These are phyloP conservation scores for Aspergillus nomiae DNA, from an alignment of 2,329 filamentous ascomycete species.

Conservation along the genomic window DNA sequence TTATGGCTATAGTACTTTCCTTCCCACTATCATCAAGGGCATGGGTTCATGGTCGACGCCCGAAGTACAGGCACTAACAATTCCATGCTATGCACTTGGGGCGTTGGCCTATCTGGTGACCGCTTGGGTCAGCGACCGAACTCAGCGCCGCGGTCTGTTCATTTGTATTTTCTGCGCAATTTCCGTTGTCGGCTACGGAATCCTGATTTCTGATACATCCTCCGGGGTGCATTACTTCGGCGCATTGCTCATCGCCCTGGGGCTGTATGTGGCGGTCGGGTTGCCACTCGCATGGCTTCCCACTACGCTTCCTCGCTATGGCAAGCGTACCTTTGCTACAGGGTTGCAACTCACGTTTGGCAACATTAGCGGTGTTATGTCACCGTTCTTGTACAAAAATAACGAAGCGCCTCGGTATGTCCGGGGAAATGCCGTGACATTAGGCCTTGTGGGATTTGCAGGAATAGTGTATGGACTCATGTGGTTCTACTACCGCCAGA, in stretches of 20 bases:
- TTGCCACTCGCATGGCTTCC: constrained; percentile 61
- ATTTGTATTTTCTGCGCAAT: constrained; percentile 63
- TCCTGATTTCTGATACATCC: constrained; percentile 63
- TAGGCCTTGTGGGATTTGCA: constrained; percentile 60
- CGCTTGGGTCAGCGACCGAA: constrained; percentile 68
- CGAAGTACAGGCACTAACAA: constrained; percentile 73
- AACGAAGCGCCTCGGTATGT: constrained; percentile 60
- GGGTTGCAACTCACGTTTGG: constrained; percentile 71
- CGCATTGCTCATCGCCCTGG: constrained; percentile 74
- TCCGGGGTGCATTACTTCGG: constrained; percentile 72
- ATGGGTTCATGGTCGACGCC: constrained; percentile 66
- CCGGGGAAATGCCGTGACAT: constrained; percentile 62
- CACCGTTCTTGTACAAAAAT: constrained; percentile 59
- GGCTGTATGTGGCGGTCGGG: constrained; percentile 65
- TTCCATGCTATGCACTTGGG: constrained; percentile 75
- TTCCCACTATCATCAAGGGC: constrained; percentile 75
- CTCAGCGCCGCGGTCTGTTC: constrained; percentile 67
- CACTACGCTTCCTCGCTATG: constrained; percentile 72
- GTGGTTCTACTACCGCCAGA: constrained; percentile 54
- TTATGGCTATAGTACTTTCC: constrained; percentile 75
- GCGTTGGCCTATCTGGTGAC: constrained; percentile 68
- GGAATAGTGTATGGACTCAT: constrained; percentile 56
- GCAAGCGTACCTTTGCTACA: constrained; percentile 72
- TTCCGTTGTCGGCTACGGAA: constrained; percentile 68
- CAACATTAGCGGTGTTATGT: constrained; percentile 72